A percentile compares a stretch with the other conserved stretches of the same genome.
Evolutionary conservation across 2,329 filamentous ascomycete species (phyloP).

Genomic region (Kalmusia sp.): DNA sequence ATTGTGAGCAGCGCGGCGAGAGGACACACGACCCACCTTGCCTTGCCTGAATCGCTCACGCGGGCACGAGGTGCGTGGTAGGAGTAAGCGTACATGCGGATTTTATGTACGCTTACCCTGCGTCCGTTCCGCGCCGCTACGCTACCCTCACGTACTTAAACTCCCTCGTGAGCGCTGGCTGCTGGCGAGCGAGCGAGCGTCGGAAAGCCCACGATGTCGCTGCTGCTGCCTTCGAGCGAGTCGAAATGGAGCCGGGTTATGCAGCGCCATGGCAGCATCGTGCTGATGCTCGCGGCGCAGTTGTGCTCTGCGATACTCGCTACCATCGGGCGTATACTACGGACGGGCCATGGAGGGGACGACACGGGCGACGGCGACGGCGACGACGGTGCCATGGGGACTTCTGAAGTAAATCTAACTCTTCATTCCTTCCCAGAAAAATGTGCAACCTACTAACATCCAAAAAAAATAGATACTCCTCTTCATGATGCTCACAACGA

Average conservation of each 20-base stretch:
- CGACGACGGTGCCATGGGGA: constrained; percentile 1
- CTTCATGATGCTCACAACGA: constrained; percentile 1
- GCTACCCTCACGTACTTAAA: no score
- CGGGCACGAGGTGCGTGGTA: no score
- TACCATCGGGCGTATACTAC: constrained; percentile 2
- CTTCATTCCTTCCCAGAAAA: neutral
- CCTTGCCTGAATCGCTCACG: no score
- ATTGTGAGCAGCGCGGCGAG: no score
- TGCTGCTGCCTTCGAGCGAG: neutral
- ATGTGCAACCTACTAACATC: neutral
- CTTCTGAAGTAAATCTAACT: neutral
- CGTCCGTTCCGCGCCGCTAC: no score
- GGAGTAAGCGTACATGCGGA: no score
- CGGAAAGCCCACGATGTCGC: neutral
- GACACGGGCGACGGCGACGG: neutral
- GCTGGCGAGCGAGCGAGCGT: no score
- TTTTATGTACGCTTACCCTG: no score
- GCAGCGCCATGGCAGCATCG: constrained; percentile 1
- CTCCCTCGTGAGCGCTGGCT: no score
- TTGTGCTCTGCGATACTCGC: neutral
- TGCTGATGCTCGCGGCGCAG: constrained; percentile 3
- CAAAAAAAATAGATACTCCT: neutral
- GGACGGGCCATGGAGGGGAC: constrained; percentile 4
- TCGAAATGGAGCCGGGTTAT: neutral
- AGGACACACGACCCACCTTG: no score